Percentiles rank a stretch among this genome's conserved stretches.
phyloP scores from a whole-genome alignment of 2,329 filamentous ascomycete species.

The Beauveria varroae region DNA sequence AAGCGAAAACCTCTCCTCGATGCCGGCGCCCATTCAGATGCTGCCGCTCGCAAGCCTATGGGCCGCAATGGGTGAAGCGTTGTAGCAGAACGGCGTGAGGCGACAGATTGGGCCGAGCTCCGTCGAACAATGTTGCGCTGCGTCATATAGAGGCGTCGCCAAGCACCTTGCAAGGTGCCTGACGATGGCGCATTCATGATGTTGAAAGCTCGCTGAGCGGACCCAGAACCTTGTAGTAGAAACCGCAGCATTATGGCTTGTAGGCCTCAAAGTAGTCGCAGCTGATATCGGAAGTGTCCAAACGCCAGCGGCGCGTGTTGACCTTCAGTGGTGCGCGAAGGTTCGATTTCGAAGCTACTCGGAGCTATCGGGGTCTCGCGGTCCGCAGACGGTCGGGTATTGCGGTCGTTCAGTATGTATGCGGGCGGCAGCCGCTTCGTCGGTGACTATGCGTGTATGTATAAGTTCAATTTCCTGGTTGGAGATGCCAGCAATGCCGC shows the following conservation, averaged over 20 bases:
- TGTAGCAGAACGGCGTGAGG: not conserved
- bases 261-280: not conserved
- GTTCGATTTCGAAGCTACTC: not conserved
- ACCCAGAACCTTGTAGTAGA: not conserved
- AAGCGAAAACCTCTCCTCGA: slow-evolving; percentile 26
- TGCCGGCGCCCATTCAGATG: not conserved
- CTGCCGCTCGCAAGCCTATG: not conserved
- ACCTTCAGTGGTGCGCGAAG: not conserved
- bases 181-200: slow-evolving; percentile 2
- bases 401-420: not conserved
- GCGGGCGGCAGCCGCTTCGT: not conserved
- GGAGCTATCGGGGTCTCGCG: slow-evolving; percentile 8
- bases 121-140: not conserved
- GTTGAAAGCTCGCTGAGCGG: not conserved
- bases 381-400: not conserved
- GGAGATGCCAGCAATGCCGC: not conserved
- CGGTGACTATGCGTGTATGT: not conserved
- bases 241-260: not conserved
- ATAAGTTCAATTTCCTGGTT: not conserved
- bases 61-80: not conserved
- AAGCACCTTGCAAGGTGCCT: slow-evolving; percentile 6
- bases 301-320: not conserved
- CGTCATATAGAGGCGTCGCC: slow-evolving; percentile 6
- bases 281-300: not conserved
- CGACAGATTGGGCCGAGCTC: not conserved